Conservation (phyloP, 306 rosid genomes). For the Vigna reflexopilosa region DNA sequence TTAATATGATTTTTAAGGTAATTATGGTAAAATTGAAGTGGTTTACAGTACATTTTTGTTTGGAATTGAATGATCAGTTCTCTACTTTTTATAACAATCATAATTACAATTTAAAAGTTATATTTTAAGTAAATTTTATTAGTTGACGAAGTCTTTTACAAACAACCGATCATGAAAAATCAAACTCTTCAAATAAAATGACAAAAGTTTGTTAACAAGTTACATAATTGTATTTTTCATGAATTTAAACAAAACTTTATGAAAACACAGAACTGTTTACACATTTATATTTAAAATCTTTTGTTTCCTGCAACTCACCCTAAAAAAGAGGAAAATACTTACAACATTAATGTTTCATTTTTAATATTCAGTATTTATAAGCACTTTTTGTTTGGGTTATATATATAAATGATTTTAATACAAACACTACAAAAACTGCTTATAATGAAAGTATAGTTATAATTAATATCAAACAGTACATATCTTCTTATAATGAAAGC, state of each 20-base stretch:
- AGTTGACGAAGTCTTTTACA: no score
- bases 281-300: background rate
- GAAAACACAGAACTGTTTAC: background rate
- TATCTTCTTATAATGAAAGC: background rate
- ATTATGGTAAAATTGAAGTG: no score
- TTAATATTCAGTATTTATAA: background rate
- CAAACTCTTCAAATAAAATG: background rate
- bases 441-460: background rate
- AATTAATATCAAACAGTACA: background rate
- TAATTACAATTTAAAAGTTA: background rate
- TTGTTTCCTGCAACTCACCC: background rate
- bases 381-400: background rate
- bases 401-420: background rate
- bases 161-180: no score
- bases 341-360: background rate
- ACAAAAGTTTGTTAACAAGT: background rate
- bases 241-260: background rate
- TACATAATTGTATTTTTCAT: background rate
- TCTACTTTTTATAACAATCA: background rate
- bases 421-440: no score
- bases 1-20: no score
- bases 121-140: background rate
- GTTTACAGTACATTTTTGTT: no score
- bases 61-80: no score
- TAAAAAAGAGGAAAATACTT: background rate